These are phyloP conservation scores for Phytopythium aichiense DNA, from an alignment of 352 stramenopile genomes.

Conservation along the genomic window DNA sequence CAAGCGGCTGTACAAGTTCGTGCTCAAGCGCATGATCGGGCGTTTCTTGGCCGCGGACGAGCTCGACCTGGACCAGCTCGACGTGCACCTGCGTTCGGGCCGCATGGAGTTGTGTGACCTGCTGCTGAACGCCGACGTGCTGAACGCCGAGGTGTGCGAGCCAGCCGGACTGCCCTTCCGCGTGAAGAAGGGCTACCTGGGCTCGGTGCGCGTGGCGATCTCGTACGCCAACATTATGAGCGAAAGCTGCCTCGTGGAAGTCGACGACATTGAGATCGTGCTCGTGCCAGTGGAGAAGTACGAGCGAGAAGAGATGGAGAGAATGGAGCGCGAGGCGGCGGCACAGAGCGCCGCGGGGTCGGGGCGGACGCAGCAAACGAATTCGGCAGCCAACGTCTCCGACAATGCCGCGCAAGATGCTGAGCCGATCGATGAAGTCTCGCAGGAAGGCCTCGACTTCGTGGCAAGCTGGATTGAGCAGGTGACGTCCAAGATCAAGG, in stretches of 20 bases:
- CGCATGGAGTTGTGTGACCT: conserved; percentile 80
- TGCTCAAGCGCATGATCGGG: conserved; percentile 87
- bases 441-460: conserved; percentile 88
- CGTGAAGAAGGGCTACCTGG: conserved; percentile 84
- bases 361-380: neutral
- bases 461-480: conserved; percentile 89
- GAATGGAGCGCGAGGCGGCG: conserved; percentile 8
- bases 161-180: conserved; percentile 69
- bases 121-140: conserved; percentile 67
- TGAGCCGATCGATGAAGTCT: conserved; percentile 71
- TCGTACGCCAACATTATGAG: conserved; percentile 88
- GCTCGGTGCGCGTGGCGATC: conserved; percentile 78
- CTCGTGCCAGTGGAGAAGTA: conserved; percentile 49
- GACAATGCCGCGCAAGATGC: conserved; percentile 1
- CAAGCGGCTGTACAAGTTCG: conserved; percentile 90
- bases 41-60: conserved; percentile 81
- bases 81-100: conserved; percentile 78
- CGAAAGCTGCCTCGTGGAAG: conserved; percentile 83
- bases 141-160: conserved; percentile 78
- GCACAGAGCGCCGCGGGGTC: neutral
- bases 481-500: conserved; percentile 88
- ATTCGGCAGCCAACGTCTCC: neutral
- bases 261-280: conserved; percentile 87
- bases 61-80: conserved; percentile 82
- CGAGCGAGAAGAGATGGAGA: conserved; percentile 6